Percentiles rank a stretch among this genome's conserved stretches.
phyloP scores from a whole-genome alignment of 768 basidiomycete species.

The Daedaleopsis sinensis region DNA sequence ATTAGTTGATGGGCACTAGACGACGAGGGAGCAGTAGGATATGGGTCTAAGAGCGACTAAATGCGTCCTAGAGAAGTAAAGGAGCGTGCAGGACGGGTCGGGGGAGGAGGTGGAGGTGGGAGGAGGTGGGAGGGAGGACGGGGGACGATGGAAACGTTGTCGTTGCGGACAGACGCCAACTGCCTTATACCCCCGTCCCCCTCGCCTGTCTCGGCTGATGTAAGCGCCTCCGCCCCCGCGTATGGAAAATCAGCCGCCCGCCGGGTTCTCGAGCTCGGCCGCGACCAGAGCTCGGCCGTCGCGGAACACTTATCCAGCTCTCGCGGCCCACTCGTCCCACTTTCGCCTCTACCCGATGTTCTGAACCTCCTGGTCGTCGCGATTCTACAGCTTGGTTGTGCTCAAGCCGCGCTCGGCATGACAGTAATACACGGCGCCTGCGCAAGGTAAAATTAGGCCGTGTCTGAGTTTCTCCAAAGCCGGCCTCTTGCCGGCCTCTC shows the following conservation, averaged over 20 bases:
- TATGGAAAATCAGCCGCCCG: not conserved
- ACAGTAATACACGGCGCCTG: too few species aligned
- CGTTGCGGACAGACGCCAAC: constrained; percentile 7
- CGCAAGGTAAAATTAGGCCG: too few species aligned
- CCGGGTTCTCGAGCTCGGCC: constrained; percentile 11
- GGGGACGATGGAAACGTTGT: constrained; percentile 12
- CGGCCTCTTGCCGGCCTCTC: too few species aligned
- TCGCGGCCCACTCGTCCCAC: constrained; percentile 5
- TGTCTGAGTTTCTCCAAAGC: too few species aligned
- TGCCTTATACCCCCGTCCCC: constrained; percentile 8
- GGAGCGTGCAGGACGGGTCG: constrained; percentile 23
- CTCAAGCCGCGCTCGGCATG: not conserved
- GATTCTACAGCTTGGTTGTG: too few species aligned
- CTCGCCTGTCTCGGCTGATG: constrained; percentile 14
- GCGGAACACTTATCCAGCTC: constrained; percentile 1
- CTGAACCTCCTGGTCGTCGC: not conserved
- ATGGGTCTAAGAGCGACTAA: not conserved
- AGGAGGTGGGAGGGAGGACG: constrained; percentile 1
- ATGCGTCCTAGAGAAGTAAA: constrained; percentile 16
- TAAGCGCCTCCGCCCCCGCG: constrained; percentile 1
- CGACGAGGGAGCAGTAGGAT: constrained; percentile 1
- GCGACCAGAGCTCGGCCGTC: constrained; percentile 15
- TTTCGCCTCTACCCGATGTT: not conserved
- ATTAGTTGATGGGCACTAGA: constrained; percentile 7
- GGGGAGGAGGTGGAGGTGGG: constrained; percentile 12